phyloP scores from a whole-genome alignment of 441 rosid genomes.

The Croton setiger region DNA sequence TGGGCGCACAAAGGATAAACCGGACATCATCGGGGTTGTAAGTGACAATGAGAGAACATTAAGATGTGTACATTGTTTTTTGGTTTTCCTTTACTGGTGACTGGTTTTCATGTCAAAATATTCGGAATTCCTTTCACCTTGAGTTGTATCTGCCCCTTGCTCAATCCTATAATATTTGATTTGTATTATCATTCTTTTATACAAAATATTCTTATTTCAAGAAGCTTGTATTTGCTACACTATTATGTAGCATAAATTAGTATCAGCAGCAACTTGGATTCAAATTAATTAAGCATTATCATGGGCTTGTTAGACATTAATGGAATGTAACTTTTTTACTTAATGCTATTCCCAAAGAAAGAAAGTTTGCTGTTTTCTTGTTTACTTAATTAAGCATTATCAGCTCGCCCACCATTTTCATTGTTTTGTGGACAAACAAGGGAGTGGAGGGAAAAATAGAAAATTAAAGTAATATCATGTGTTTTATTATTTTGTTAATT shows the following conservation, averaged over 20 bases:
- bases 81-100: slow-evolving; percentile 32
- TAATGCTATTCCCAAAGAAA: no score
- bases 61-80: slow-evolving; percentile 38
- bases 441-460: no score
- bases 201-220: slow-evolving; percentile 2
- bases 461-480: no score
- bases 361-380: no score
- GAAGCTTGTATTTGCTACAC: neutral
- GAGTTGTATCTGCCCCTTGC: slow-evolving; percentile 24
- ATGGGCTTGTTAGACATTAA: slow-evolving; percentile 6
- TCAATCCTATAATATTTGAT: slow-evolving; percentile 30
- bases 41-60: slow-evolving; percentile 2
- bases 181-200: slow-evolving; percentile 59
- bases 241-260: slow-evolving; percentile 7
- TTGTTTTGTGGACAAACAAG: no score
- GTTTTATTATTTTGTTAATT: no score
- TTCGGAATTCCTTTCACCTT: slow-evolving; percentile 14
- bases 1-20: slow-evolving; percentile 93
- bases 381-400: no score
- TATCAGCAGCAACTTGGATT: slow-evolving; percentile 2
- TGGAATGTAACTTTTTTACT: neutral
- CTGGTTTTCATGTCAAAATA: slow-evolving; percentile 19
- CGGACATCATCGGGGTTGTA: slow-evolving; percentile 75
- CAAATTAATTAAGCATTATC: neutral
- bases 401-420: no score